A percentile compares a stretch with the other conserved stretches of the same genome.
Evolutionary conservation across 257 asterid species (phyloP).

Genomic region (Petunia secreta): DNA sequence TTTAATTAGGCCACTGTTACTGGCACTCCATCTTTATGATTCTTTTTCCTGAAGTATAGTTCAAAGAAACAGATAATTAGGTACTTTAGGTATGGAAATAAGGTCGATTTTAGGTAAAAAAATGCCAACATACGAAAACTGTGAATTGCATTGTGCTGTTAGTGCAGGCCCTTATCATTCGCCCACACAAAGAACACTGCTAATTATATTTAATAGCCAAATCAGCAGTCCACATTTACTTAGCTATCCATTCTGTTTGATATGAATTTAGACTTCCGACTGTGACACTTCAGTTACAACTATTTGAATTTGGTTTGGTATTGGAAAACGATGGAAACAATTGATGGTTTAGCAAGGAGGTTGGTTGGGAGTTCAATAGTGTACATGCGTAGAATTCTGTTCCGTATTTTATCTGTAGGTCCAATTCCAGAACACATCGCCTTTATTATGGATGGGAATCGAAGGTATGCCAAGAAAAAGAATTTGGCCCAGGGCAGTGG

Average conservation of each 20-base stretch:
- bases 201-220: neutral
- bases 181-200: neutral
- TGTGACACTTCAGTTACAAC: neutral
- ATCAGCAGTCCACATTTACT: neutral
- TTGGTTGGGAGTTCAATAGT: slow-evolving; percentile 44
- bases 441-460: slow-evolving; percentile 76
- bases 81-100: neutral
- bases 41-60: neutral
- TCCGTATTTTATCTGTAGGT: slow-evolving; percentile 56
- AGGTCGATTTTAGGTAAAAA: slow-evolving; percentile 4
- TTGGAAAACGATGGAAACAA: neutral
- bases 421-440: slow-evolving; percentile 71
- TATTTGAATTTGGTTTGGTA: neutral
- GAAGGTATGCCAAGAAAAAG: slow-evolving; percentile 67
- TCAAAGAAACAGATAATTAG: neutral
- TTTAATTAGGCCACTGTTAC: neutral
- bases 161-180: neutral
- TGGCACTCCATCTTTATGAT: neutral
- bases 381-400: slow-evolving; percentile 52
- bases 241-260: neutral
- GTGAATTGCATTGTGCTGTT: neutral
- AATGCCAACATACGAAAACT: neutral
- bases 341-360: slow-evolving; percentile 32
- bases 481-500: slow-evolving; percentile 62
- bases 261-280: neutral